Base-by-base conservation (phyloP, 441 rosid species). In the Adansonia madagascariensis region DNA sequence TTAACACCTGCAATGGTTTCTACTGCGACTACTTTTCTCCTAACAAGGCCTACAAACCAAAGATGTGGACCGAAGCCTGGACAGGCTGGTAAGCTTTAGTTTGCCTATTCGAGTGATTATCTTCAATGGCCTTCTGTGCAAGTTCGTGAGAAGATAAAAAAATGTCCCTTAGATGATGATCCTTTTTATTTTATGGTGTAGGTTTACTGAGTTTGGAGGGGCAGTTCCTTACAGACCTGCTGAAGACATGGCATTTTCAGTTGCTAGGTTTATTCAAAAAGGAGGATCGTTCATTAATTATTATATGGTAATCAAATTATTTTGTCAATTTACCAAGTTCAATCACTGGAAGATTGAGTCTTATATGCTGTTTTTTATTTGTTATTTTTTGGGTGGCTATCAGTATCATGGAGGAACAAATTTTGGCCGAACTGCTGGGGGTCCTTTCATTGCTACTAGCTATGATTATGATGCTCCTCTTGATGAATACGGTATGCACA, bases 61-160 rank as follows among this genome's bases (percentile, higher is more conserved):
- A 91, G 85, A 91, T 96, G 92, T 96, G 99, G 99, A 96, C 99
- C 0, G 98, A 96, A 83, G 98, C 97, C 69, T 96, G 99, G 99
- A 94, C 98, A 47, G 98, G 97, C 82, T 96, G 99, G 99, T 96
- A 88, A 86, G 79, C 57, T 2, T 11, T 4, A 73, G 71, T 78
- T 55, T 77, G 43, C 69, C 63, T 49, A 68, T 3, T 57, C 31
- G 69, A 35, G 12, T 11, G 18, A 49, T 10, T 14, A 27, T 59
- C 52, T 53, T 70, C 27, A 52, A 27, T 71, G 22, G 56, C 75
- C 65, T 53, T 47, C 53, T 49, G 39, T 20, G 27, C 63, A 74
- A 39, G 46, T 68, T 80, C 57, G 41, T 44, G 12, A 61, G 15
- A 70, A 64, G 8, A 22, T 66, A 65, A 18, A 18, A 12, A 22